A percentile compares a stretch with the other conserved stretches of the same genome.
These are phyloP conservation scores for Cucumis melo DNA, from an alignment of 306 rosid genomes.

Conservation along the genomic window DNA sequence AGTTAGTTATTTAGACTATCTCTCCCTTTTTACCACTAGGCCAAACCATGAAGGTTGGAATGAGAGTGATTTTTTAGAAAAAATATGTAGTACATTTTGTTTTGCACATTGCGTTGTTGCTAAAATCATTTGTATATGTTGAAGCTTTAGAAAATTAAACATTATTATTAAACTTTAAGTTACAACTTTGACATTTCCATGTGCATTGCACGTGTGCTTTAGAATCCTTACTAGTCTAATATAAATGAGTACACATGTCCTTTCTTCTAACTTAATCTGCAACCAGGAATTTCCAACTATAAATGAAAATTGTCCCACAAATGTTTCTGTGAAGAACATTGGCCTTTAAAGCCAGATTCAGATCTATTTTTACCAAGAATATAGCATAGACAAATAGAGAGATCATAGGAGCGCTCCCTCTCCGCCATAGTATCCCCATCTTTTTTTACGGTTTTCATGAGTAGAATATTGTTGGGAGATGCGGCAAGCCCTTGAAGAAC, in stretches of 20 bases:
- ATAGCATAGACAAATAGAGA: neutral
- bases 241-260: neutral
- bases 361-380: neutral
- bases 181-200: too few relatives aligned
- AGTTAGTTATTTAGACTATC: too few relatives aligned
- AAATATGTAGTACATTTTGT: too few relatives aligned
- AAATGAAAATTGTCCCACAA: neutral
- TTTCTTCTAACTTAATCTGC: neutral
- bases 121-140: too few relatives aligned
- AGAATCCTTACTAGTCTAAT: neutral
- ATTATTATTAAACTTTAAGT: too few relatives aligned
- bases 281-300: neutral
- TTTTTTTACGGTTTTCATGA: neutral
- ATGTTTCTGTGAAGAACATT: neutral
- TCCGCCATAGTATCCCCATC: neutral
- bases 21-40: too few relatives aligned
- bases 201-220: too few relatives aligned
- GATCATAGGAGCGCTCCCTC: neutral
- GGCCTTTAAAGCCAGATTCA: too few relatives aligned
- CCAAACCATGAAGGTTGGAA: too few relatives aligned
- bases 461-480: neutral
- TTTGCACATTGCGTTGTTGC: too few relatives aligned
- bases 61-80: too few relatives aligned
- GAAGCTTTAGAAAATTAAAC: too few relatives aligned
- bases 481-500: neutral